Percentiles rank a stretch among this genome's conserved stretches.
phyloP scores from a whole-genome alignment of 352 stramenopile species.

The Phytopythium aichiense region DNA sequence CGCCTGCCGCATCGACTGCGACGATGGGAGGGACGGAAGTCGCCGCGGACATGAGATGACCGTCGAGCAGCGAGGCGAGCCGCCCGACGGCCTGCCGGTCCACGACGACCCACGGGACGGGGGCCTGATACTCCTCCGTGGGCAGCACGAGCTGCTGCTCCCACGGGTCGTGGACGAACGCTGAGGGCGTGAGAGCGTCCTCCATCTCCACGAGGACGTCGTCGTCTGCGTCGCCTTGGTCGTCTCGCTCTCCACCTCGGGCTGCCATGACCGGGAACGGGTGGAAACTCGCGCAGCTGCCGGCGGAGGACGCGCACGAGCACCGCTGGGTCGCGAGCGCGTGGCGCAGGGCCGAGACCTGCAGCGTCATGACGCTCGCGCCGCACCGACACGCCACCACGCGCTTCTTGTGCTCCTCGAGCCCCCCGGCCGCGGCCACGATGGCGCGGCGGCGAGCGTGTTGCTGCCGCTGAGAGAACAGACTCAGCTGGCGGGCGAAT shows the following conservation, averaged over 20 bases:
- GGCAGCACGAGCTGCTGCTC: constrained; percentile 35
- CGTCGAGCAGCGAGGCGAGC: constrained; percentile 26
- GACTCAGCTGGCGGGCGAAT: constrained; percentile 29
- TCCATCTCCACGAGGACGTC: constrained; percentile 9
- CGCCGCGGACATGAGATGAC: background rate
- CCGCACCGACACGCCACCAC: constrained; percentile 43
- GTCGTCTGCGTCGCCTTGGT: background rate
- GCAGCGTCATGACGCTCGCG: constrained; percentile 28
- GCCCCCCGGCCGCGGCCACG: constrained; percentile 5
- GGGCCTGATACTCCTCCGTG: constrained; percentile 21
- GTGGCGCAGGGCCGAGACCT: constrained; percentile 9
- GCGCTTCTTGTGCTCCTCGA: constrained; percentile 3
- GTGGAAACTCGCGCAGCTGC: constrained; percentile 26
- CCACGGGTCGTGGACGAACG: constrained; percentile 21
- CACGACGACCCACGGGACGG: constrained; percentile 33
- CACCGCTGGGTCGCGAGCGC: constrained; percentile 17
- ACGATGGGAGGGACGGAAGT: background rate
- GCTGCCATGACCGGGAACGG: constrained; percentile 32
- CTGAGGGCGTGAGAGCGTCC: constrained; percentile 15
- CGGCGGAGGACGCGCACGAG: constrained; percentile 8
- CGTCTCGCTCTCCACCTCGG: background rate
- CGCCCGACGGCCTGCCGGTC: constrained; percentile 23
- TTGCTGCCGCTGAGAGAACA: constrained; percentile 11
- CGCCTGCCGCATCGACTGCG: background rate
- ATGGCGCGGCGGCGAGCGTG: background rate